Percentiles rank a stretch among this genome's conserved stretches.
phyloP scores from a whole-genome alignment of 2,329 filamentous ascomycete genomes.

The Diaporthe sp. region DNA sequence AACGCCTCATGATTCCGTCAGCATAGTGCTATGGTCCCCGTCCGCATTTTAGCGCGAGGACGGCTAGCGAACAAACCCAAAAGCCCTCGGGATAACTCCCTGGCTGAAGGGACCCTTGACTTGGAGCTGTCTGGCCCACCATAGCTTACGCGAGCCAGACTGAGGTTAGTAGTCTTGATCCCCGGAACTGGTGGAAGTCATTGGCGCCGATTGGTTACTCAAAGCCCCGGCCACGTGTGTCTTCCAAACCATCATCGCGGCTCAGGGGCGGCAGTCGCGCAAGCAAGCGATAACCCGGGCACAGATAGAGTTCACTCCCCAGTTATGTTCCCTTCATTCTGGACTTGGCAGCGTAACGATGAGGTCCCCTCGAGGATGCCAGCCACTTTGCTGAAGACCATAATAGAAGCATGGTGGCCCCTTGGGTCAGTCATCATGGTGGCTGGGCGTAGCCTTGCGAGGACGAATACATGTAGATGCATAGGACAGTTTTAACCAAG shows the following conservation, averaged over 20 bases:
- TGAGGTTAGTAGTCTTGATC: not conserved
- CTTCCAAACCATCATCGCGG: conserved; percentile 2
- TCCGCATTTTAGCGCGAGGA: not conserved
- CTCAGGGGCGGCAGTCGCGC: conserved; percentile 1
- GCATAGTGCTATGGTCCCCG: not conserved
- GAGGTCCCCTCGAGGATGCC: not conserved
- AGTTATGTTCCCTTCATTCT: not conserved
- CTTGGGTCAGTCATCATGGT: not conserved
- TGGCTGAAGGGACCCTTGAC: not conserved
- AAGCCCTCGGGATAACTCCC: not conserved
- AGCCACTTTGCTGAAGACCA: not conserved
- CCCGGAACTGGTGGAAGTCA: not conserved
- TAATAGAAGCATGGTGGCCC: not conserved
- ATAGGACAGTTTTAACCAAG: not conserved
- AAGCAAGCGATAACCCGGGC: not conserved
- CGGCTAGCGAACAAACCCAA: conserved; percentile 7
- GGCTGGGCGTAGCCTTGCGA: too few relatives aligned
- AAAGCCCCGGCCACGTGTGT: conserved; percentile 15
- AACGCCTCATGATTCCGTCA: not conserved
- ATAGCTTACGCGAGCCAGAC: not conserved
- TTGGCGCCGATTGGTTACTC: conserved; percentile 4
- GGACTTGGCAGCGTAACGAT: not conserved
- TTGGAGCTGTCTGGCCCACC: not conserved
- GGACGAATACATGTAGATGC: not conserved
- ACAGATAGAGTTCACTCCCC: not conserved